Percentiles rank a stretch among this genome's conserved stretches.
phyloP scores from a whole-genome alignment of 441 rosid species.

The Mallotus japonicus region DNA sequence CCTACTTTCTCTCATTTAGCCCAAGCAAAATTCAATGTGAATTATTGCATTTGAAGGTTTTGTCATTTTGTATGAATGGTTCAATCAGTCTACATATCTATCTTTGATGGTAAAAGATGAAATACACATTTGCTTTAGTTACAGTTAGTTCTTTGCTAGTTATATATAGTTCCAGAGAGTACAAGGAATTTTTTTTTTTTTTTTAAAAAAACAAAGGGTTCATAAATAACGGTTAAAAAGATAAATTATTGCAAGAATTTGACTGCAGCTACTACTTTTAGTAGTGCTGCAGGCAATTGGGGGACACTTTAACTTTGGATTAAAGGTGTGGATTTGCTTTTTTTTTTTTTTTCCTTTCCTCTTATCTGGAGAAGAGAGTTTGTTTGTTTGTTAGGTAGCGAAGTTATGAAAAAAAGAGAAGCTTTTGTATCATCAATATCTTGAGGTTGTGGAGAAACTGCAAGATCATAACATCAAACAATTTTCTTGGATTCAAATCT shows the following conservation, averaged over 20 bases:
- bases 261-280: slow-evolving; percentile 1
- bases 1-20: slow-evolving; percentile 34
- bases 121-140: slow-evolving; percentile 9
- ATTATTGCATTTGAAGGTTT: slow-evolving; percentile 42
- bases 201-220: too few relatives aligned
- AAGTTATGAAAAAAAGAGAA: slow-evolving; percentile 7
- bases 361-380: slow-evolving; percentile 5
- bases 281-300: slow-evolving; percentile 17
- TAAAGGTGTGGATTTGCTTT: not conserved
- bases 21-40: slow-evolving; percentile 29
- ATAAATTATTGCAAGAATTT: slow-evolving; percentile 15
- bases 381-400: slow-evolving; percentile 4
- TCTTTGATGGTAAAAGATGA: slow-evolving; percentile 28
- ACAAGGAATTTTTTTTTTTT: not conserved
- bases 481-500: slow-evolving; percentile 5
- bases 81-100: too few relatives aligned
- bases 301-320: slow-evolving; percentile 5
- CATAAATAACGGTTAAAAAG: slow-evolving; percentile 11
- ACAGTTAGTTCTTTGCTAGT: slow-evolving; percentile 21
- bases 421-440: not conserved
- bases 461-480: not conserved
- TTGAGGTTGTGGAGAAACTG: slow-evolving; percentile 12
- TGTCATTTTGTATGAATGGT: slow-evolving; percentile 10
- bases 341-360: not conserved
- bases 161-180: slow-evolving; percentile 26